Evolutionary conservation across 805 yeast genomes (phyloP).

Genomic region (Kuraishia piskuri): DNA sequence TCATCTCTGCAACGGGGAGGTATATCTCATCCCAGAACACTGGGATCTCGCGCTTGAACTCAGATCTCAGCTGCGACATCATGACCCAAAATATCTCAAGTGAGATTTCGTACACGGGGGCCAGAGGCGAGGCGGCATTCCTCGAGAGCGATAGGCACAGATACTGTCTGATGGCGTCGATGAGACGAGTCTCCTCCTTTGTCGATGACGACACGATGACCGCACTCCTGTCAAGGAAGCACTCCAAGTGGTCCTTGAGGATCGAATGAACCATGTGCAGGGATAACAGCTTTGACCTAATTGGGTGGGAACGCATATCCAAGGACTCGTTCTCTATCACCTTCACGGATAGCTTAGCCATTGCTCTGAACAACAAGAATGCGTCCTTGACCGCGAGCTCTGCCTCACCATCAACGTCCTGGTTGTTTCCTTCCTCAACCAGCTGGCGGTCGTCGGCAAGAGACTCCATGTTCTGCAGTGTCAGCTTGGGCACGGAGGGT

Average conservation of each 20-base stretch:
- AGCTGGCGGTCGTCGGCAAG: slow-evolving; percentile 48
- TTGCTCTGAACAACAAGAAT: slow-evolving; percentile 83
- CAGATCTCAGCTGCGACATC: slow-evolving; percentile 72
- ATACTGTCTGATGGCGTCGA: slow-evolving; percentile 78
- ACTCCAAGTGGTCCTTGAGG: slow-evolving; percentile 74
- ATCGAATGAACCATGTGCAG: slow-evolving; percentile 83
- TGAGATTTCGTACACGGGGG: slow-evolving; percentile 87
- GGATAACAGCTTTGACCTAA: slow-evolving; percentile 84
- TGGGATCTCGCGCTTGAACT: slow-evolving; percentile 88
- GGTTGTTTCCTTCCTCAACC: slow-evolving; percentile 38
- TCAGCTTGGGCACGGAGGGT: slow-evolving; percentile 23
- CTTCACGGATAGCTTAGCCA: slow-evolving; percentile 89
- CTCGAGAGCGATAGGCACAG: slow-evolving; percentile 75
- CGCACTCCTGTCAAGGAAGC: slow-evolving; percentile 56
- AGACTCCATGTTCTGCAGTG: slow-evolving; percentile 52
- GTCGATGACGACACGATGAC: slow-evolving; percentile 41
- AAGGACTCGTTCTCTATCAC: slow-evolving; percentile 66
- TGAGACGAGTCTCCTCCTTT: slow-evolving; percentile 50
- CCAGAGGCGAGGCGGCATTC: slow-evolving; percentile 86
- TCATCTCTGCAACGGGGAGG: slow-evolving; percentile 89
- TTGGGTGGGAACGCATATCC: slow-evolving; percentile 86
- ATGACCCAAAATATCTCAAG: slow-evolving; percentile 91
- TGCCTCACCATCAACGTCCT: slow-evolving; percentile 41
- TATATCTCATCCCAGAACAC: slow-evolving; percentile 90
- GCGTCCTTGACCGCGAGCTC: slow-evolving; percentile 84